Conservation (phyloP, 2,329 filamentous ascomycete species). For the Orbilia oligospora region DNA sequence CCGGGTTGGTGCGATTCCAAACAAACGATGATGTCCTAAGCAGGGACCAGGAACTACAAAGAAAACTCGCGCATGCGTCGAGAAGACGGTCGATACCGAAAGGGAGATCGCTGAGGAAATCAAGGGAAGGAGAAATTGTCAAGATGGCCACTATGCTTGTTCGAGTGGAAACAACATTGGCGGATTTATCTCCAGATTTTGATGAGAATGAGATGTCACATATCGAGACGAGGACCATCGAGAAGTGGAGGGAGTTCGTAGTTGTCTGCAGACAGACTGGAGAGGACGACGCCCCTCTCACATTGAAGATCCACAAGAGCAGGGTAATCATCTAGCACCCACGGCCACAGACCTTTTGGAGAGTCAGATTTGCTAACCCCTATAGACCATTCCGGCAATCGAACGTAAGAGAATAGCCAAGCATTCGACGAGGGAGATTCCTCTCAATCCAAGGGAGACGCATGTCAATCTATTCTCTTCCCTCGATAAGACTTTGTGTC, state of each 20-base stretch:
- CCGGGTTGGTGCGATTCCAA: conserved; percentile 68
- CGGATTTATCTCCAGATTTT: conserved; percentile 74
- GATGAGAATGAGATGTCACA: conserved; percentile 76
- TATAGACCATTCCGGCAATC: conserved; percentile 72
- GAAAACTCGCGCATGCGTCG: conserved; percentile 65
- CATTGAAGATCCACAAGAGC: conserved; percentile 75
- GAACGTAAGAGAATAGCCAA: conserved; percentile 72
- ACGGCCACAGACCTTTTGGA: background rate
- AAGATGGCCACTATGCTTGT: conserved; percentile 80
- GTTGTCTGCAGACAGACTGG: conserved; percentile 75
- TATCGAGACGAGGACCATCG: conserved; percentile 73
- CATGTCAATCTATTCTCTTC: conserved; percentile 76
- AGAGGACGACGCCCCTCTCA: conserved; percentile 72
- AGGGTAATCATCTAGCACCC: conserved; percentile 67
- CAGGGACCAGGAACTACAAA: conserved; percentile 67
- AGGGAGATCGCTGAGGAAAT: conserved; percentile 57
- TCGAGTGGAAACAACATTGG: conserved; percentile 72
- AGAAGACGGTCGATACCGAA: conserved; percentile 65
- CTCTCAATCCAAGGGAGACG: conserved; percentile 71
- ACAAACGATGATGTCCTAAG: conserved; percentile 68
- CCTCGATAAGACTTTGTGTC: conserved; percentile 77
- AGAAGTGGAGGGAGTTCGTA: conserved; percentile 77
- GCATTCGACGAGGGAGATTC: conserved; percentile 73
- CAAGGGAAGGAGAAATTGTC: conserved; percentile 74
- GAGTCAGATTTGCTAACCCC: conserved; percentile 12